Conservation (phyloP, 2,329 filamentous ascomycete genomes). For the Metarhizium sp. region DNA sequence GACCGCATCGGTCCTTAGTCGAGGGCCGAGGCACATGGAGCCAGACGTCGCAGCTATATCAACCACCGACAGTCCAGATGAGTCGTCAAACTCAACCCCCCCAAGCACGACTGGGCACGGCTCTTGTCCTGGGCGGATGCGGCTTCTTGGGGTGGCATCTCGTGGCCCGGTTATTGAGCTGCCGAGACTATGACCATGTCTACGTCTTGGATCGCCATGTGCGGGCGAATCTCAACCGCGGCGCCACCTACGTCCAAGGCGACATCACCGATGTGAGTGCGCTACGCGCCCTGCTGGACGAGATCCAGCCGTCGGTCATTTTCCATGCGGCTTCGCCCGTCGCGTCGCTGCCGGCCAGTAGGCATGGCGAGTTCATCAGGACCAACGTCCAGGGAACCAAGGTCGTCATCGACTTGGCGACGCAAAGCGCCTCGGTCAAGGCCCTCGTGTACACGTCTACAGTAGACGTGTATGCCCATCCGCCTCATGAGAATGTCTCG, state of each 20-base stretch:
- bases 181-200: conserved; percentile 13
- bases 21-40: too few relatives aligned
- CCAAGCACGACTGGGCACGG: background rate
- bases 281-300: conserved; percentile 10
- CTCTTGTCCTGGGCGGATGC: conserved; percentile 21
- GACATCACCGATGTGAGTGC: conserved; percentile 14
- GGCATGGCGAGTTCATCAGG: conserved; percentile 11
- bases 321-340: conserved; percentile 23
- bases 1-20: too few relatives aligned
- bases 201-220: conserved; percentile 9
- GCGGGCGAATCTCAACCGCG: conserved; percentile 13
- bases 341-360: conserved; percentile 11
- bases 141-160: conserved; percentile 24
- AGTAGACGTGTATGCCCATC: conserved; percentile 17
- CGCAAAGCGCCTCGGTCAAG: conserved; percentile 9
- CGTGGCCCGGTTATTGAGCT: conserved; percentile 16
- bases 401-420: conserved; percentile 15
- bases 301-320: conserved; percentile 17
- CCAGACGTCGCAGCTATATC: background rate
- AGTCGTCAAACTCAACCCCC: background rate
- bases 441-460: conserved; percentile 24
- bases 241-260: conserved; percentile 16
- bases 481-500: conserved; percentile 13
- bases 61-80: background rate
- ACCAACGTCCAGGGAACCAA: conserved; percentile 24